phyloP scores from a whole-genome alignment of 805 yeast species.

The Nematodospora valgi region DNA sequence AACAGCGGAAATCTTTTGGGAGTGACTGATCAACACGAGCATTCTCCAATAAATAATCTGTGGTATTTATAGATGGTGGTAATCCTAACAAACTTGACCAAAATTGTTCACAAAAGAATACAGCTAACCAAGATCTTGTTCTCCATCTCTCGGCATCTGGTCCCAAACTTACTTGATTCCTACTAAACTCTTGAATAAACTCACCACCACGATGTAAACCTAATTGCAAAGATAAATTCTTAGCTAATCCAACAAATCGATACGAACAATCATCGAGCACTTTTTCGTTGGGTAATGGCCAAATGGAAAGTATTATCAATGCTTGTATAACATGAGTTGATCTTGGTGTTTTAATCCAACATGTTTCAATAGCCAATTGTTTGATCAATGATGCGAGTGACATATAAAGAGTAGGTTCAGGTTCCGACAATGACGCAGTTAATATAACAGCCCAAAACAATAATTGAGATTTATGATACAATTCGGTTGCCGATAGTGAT shows the following conservation, averaged over 20 bases:
- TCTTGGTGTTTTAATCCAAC: constrained; percentile 91
- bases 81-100: constrained; percentile 87
- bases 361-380: constrained; percentile 84
- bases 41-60: constrained; percentile 74
- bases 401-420: constrained; percentile 79
- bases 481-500: constrained; percentile 66
- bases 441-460: constrained; percentile 89
- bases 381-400: constrained; percentile 73
- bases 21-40: constrained; percentile 65
- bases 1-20: constrained; percentile 68
- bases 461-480: constrained; percentile 78
- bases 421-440: constrained; percentile 82
- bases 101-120: constrained; percentile 83
- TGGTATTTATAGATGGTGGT: constrained; percentile 79
- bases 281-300: constrained; percentile 94
- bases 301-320: constrained; percentile 71
- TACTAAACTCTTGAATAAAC: constrained; percentile 83
- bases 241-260: constrained; percentile 84
- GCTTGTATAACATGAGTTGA: constrained; percentile 94
- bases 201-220: constrained; percentile 87
- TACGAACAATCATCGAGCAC: constrained; percentile 90
- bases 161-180: constrained; percentile 78
- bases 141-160: constrained; percentile 94
- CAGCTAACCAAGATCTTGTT: constrained; percentile 87
- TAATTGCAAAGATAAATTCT: constrained; percentile 75